These are phyloP conservation scores for Furcasterigmium sp. DNA, from an alignment of 2,329 filamentous ascomycete species.

Conservation along the genomic window DNA sequence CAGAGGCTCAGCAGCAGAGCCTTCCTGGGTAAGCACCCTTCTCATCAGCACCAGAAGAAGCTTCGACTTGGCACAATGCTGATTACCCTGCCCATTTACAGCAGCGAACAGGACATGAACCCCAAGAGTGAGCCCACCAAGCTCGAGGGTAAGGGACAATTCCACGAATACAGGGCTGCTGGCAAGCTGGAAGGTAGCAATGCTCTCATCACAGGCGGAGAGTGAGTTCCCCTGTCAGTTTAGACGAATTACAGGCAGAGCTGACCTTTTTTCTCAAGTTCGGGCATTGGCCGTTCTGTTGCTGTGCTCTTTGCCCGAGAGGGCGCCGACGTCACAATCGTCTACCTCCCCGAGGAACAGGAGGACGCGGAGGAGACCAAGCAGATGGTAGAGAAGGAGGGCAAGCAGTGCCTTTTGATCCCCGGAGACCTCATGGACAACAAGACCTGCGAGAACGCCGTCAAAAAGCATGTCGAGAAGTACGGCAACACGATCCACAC, in stretches of 20 bases:
- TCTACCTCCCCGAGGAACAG: slow-evolving; percentile 51
- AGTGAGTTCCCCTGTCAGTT: slow-evolving; percentile 34
- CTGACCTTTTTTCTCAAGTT: slow-evolving; percentile 23
- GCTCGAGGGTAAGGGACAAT: slow-evolving; percentile 29
- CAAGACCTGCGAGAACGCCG: slow-evolving; percentile 41
- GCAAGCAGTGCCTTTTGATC: slow-evolving; percentile 40
- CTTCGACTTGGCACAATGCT: no score
- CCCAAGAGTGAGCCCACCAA: slow-evolving; percentile 33
- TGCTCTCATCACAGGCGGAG: slow-evolving; percentile 50
- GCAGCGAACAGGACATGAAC: slow-evolving; percentile 29
- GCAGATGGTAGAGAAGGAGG: slow-evolving; percentile 43
- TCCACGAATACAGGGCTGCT: slow-evolving; percentile 35
- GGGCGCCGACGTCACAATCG: slow-evolving; percentile 50
- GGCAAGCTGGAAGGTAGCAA: slow-evolving; percentile 45
- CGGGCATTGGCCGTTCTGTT: slow-evolving; percentile 48
- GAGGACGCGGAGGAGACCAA: slow-evolving; percentile 50
- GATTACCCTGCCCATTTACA: slow-evolving; percentile 9
- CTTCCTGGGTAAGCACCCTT: slow-evolving; percentile 25
- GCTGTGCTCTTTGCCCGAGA: slow-evolving; percentile 53
- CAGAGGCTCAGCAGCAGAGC: slow-evolving; percentile 26
- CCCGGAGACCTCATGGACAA: slow-evolving; percentile 43
- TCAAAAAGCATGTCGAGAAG: slow-evolving; percentile 47
- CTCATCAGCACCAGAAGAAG: no score
- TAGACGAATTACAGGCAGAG: background rate
- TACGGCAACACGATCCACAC: slow-evolving; percentile 37